Percentiles rank a stretch among this genome's conserved stretches.
Conservation (phyloP, 2,329 filamentous ascomycete species). For the Penicillium sp. region DNA sequence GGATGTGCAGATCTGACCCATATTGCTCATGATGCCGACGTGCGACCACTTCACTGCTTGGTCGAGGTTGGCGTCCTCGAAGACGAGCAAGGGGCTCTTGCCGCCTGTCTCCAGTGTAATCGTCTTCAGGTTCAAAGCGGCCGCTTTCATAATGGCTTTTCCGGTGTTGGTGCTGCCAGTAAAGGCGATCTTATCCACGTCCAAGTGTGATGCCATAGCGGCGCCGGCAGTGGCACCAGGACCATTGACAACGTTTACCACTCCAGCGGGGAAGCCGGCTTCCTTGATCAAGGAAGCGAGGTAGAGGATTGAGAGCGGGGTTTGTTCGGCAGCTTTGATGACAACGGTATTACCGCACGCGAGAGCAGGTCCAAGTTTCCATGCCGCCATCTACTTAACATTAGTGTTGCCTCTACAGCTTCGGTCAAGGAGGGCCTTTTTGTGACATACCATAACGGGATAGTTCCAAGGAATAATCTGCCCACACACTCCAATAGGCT, state of each 20-base stretch:
- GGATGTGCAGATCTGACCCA: constrained; percentile 66
- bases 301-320: constrained; percentile 7
- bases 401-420: not conserved
- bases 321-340: constrained; percentile 10
- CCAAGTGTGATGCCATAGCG: constrained; percentile 1
- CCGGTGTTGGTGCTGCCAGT: constrained; percentile 13
- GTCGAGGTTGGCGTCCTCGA: constrained; percentile 48
- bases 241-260: constrained; percentile 26
- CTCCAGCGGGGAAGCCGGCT: constrained; percentile 26
- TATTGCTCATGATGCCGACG: constrained; percentile 58
- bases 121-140: constrained; percentile 40
- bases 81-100: constrained; percentile 47
- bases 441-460: not conserved
- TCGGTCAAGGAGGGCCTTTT: too few species aligned
- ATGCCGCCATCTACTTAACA: constrained; percentile 1
- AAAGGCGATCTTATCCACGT: constrained; percentile 10
- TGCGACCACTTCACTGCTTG: constrained; percentile 43
- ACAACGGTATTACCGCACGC: constrained; percentile 13
- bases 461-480: constrained; percentile 12
- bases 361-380: constrained; percentile 9
- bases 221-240: constrained; percentile 22
- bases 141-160: constrained; percentile 9
- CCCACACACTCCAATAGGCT: constrained; percentile 3
- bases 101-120: constrained; percentile 52
- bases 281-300: constrained; percentile 22